Evolutionary conservation across 768 basidiomycete genomes (phyloP).

Genomic region (Tephrocybe rancida): DNA sequence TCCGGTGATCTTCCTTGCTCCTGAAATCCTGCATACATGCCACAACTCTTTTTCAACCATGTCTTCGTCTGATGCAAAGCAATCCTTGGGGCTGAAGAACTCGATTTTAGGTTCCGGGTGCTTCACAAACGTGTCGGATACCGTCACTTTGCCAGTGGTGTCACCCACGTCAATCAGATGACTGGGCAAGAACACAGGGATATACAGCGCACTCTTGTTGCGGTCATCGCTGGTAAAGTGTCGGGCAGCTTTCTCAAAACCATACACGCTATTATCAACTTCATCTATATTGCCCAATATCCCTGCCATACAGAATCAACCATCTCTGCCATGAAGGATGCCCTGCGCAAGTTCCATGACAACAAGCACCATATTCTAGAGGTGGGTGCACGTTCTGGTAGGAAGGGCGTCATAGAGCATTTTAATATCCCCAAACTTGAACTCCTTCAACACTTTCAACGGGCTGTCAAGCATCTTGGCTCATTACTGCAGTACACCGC

Average conservation of each 20-base stretch:
- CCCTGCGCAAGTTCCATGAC: conserved; percentile 1
- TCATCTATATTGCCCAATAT: conserved; percentile 3
- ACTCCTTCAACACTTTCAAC: background rate
- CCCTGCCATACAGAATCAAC: background rate
- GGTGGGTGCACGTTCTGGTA: conserved; percentile 1
- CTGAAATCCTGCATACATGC: background rate
- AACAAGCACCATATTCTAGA: background rate
- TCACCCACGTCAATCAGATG: conserved; percentile 25
- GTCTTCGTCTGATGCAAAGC: background rate
- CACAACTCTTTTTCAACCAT: too few species aligned
- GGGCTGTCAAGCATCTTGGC: background rate
- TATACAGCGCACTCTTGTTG: conserved; percentile 21
- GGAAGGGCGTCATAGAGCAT: background rate
- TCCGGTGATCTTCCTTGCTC: background rate
- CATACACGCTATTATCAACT: conserved; percentile 1
- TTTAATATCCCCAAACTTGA: conserved; percentile 4
- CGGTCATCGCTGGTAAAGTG: conserved; percentile 10
- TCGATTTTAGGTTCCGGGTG: background rate
- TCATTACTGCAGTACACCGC: conserved; percentile 1
- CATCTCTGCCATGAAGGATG: background rate
- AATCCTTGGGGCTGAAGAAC: conserved; percentile 1
- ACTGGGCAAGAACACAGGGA: conserved; percentile 28
- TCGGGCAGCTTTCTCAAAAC: background rate
- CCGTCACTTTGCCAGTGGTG: conserved; percentile 25
- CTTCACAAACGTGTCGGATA: conserved; percentile 17